These are phyloP conservation scores for Myrmaecium sp. DNA, from an alignment of 2,329 filamentous ascomycete genomes.

Conservation along the genomic window DNA sequence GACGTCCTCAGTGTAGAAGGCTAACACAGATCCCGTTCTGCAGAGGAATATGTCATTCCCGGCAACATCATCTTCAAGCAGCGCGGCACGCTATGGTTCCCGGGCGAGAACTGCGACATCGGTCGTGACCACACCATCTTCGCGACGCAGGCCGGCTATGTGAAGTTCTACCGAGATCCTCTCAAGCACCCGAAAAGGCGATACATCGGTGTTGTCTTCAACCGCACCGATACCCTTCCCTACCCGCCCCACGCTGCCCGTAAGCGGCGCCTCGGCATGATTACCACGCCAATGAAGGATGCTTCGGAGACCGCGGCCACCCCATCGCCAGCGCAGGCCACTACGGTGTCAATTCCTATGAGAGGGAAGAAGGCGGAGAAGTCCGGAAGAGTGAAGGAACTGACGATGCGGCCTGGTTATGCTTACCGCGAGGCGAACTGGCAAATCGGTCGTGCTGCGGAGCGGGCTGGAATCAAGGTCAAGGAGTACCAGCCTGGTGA, in stretches of 20 bases:
- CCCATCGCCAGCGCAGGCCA: constrained; percentile 7
- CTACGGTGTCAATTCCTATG: constrained; percentile 10
- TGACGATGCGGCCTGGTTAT: constrained; percentile 38
- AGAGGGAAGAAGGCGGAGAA: constrained; percentile 17
- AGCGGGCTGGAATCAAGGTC: constrained; percentile 41
- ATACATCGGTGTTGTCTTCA: constrained; percentile 86
- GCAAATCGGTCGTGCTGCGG: constrained; percentile 47
- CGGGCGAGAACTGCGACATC: constrained; percentile 89
- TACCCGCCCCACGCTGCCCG: constrained; percentile 57
- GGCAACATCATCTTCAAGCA: constrained; percentile 98
- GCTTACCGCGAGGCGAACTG: constrained; percentile 50
- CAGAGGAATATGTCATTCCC: constrained; percentile 82
- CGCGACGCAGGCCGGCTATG: constrained; percentile 69
- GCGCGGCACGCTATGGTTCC: constrained; percentile 83
- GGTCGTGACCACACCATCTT: constrained; percentile 95
- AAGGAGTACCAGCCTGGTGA: constrained; percentile 39
- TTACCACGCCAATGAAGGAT: constrained; percentile 28
- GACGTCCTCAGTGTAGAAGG: constrained; percentile 1
- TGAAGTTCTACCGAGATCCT: constrained; percentile 92
- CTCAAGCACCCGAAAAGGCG: constrained; percentile 66
- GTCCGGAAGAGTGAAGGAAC: constrained; percentile 10
- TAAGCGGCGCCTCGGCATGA: constrained; percentile 59
- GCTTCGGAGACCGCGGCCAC: constrained; percentile 1
- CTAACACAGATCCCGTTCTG: not conserved
- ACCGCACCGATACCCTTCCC: constrained; percentile 65